These are phyloP conservation scores for Candolleomyces eurysporus DNA, from an alignment of 768 basidiomycete genomes.

Conservation along the genomic window DNA sequence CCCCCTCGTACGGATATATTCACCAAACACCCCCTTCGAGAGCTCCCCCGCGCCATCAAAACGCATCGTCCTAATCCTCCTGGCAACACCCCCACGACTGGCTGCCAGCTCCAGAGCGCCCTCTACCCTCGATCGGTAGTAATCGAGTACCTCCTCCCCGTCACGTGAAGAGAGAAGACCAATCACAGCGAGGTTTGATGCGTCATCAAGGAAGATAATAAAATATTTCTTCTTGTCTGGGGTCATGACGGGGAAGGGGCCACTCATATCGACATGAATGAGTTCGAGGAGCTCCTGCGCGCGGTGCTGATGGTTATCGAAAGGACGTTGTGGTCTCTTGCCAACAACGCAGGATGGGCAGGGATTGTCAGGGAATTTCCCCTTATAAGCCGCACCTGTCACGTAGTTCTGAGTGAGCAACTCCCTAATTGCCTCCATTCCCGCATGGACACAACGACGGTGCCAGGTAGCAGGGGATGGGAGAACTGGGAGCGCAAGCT, in stretches of 20 bases:
- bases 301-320: neutral
- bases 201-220: constrained; percentile 16
- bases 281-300: constrained; percentile 15
- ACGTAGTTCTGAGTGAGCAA: too few species aligned
- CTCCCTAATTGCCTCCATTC: too few species aligned
- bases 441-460: too few species aligned
- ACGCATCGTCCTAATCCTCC: constrained; percentile 11
- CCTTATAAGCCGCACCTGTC: too few species aligned
- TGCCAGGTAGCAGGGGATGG: too few species aligned
- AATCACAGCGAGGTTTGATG: constrained; percentile 15
- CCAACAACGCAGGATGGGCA: too few species aligned
- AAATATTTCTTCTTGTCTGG: constrained; percentile 13
- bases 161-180: too few species aligned
- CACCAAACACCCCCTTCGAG: neutral
- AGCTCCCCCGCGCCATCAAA: constrained; percentile 19
- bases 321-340: neutral
- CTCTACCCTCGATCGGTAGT: too few species aligned
- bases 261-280: constrained; percentile 23
- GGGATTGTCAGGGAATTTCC: neutral
- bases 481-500: too few species aligned
- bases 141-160: neutral
- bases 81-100: constrained; percentile 6
- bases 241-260: constrained; percentile 18
- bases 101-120: neutral
- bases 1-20: constrained; percentile 11